These are phyloP conservation scores for Dothistroma septosporum DNA, from an alignment of 2,329 filamentous ascomycete genomes.

Conservation along the genomic window DNA sequence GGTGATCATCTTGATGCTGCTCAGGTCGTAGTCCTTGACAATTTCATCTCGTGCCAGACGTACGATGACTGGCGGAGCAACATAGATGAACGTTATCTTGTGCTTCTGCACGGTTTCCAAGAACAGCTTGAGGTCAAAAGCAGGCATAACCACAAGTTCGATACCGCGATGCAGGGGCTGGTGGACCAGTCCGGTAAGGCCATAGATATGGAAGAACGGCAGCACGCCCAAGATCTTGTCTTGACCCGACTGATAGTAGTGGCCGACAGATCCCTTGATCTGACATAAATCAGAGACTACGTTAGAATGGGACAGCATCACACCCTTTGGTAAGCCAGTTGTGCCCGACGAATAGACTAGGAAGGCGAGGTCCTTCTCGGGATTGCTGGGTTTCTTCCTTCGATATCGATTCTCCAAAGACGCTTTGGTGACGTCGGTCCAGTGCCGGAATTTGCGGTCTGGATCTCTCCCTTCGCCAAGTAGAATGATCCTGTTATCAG, in stretches of 20 bases:
- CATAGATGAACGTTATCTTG: conserved; percentile 70
- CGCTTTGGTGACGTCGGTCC: conserved; percentile 62
- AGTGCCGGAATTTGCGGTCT: conserved; percentile 61
- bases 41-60: conserved; percentile 72
- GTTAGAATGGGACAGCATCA: conserved; percentile 79
- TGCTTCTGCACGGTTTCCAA: conserved; percentile 71
- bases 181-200: conserved; percentile 69
- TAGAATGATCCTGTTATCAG: conserved; percentile 66
- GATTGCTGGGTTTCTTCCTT: conserved; percentile 55
- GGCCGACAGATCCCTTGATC: conserved; percentile 50
- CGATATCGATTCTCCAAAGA: conserved; percentile 56
- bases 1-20: conserved; percentile 77
- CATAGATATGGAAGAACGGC: conserved; percentile 90
- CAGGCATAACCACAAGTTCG: conserved; percentile 65
- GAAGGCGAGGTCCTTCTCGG: conserved; percentile 71
- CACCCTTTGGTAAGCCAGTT: conserved; percentile 86
- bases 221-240: conserved; percentile 75
- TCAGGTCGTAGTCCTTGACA: conserved; percentile 75
- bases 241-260: conserved; percentile 45
- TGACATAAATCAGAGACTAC: conserved; percentile 66
- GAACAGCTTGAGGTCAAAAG: conserved; percentile 76
- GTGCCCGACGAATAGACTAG: conserved; percentile 87
- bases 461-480: conserved; percentile 66
- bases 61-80: conserved; percentile 80
- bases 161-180: conserved; percentile 62